phyloP scores from a whole-genome alignment of 768 basidiomycete genomes.

The Leccinum boreale region DNA sequence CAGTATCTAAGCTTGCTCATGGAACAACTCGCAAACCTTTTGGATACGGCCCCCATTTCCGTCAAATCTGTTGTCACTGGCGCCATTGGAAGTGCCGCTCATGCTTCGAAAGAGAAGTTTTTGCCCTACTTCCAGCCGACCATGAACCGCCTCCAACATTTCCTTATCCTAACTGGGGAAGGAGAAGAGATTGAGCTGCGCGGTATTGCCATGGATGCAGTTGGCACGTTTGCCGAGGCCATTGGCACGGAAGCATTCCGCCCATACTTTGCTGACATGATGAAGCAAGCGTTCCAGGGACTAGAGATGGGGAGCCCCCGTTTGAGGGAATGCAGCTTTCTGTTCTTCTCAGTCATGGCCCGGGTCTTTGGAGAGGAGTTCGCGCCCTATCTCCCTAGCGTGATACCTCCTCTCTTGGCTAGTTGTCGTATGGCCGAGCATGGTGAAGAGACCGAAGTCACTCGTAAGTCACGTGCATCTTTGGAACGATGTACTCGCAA shows the following conservation, averaged over 20 bases:
- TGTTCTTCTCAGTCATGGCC: slow-evolving; percentile 99
- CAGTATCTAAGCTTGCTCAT: slow-evolving; percentile 92
- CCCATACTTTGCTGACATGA: slow-evolving; percentile 94
- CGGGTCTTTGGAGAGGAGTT: slow-evolving; percentile 95
- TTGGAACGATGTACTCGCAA: background rate
- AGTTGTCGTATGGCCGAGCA: slow-evolving; percentile 85
- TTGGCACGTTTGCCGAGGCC: slow-evolving; percentile 96
- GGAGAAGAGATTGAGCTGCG: slow-evolving; percentile 94
- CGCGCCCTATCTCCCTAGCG: slow-evolving; percentile 77
- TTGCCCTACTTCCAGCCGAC: slow-evolving; percentile 91
- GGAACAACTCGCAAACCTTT: slow-evolving; percentile 84
- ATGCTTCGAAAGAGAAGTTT: slow-evolving; percentile 90
- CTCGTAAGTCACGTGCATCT: slow-evolving; percentile 37
- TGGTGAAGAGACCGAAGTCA: slow-evolving; percentile 48
- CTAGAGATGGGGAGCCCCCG: slow-evolving; percentile 83
- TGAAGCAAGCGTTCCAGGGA: slow-evolving; percentile 92
- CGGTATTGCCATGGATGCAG: slow-evolving; percentile 98
- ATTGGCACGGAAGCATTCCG: slow-evolving; percentile 93
- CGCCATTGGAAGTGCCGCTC: slow-evolving; percentile 96
- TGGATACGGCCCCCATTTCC: slow-evolving; percentile 80
- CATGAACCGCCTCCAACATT: slow-evolving; percentile 84
- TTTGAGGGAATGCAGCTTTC: slow-evolving; percentile 91
- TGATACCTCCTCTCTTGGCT: slow-evolving; percentile 79
- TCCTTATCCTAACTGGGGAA: slow-evolving; percentile 80
- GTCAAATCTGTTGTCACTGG: slow-evolving; percentile 96